Evolutionary conservation across 768 basidiomycete genomes (phyloP).

Genomic region (Infundibulicybe gibba): DNA sequence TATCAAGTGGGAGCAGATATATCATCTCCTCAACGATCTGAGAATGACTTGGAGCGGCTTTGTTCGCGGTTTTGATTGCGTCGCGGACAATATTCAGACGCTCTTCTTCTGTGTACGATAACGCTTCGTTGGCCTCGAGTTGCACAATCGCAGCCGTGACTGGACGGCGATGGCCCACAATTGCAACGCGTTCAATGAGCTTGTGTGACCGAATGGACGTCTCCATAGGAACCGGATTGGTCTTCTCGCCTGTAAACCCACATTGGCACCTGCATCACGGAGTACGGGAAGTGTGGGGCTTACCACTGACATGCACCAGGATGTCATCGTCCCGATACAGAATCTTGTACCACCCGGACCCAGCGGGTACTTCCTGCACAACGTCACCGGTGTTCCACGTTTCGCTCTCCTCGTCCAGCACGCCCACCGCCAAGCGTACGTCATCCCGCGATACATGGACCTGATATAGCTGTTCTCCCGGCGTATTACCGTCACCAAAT

Average conservation of each 20-base stretch:
- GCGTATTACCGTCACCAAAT: not conserved
- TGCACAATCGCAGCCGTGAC: constrained; percentile 8
- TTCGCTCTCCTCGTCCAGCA: not conserved
- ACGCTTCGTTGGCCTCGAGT: constrained; percentile 3
- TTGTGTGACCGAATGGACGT: constrained; percentile 2
- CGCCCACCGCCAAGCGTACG: constrained; percentile 3
- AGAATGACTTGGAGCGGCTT: constrained; percentile 1
- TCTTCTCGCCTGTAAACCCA: constrained; percentile 7
- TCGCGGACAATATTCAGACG: constrained; percentile 2
- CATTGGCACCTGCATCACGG: not conserved
- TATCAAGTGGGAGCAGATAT: constrained; percentile 4
- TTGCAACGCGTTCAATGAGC: constrained; percentile 3
- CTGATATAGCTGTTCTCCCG: not conserved
- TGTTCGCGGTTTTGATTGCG: not conserved
- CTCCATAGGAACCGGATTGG: constrained; percentile 10
- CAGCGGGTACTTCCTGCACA: constrained; percentile 5
- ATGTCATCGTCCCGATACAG: constrained; percentile 10
- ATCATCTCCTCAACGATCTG: constrained; percentile 9
- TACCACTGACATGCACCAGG: constrained; percentile 10
- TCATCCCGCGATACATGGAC: constrained; percentile 3
- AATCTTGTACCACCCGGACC: constrained; percentile 9
- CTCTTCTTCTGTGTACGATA: constrained; percentile 2
- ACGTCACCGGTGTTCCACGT: constrained; percentile 12
- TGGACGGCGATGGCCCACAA: constrained; percentile 8
- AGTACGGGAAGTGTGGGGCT: not conserved